Base-by-base conservation (phyloP, 2,329 filamentous ascomycete genomes). In the Clonostachys solani region DNA sequence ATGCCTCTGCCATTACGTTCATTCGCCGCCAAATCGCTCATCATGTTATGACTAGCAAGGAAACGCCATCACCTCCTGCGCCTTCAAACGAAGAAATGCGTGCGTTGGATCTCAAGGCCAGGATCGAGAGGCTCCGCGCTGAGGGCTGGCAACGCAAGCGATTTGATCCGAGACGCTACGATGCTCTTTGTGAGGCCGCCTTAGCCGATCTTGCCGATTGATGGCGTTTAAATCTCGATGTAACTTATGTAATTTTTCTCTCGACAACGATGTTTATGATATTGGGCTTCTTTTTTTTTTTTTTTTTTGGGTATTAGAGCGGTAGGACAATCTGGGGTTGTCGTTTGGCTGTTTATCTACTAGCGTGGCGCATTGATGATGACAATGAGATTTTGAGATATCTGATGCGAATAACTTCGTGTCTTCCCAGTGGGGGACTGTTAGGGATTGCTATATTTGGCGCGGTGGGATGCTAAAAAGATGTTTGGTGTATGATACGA, bases 81-180 rank as follows among this genome's bases (percentile, higher is more conserved):
- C 49, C 45, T 18, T 49, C 37, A 19, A 63, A 56, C 40, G 68
- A 69, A 23, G 68, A 71, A 46, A 53, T 64, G 46, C 65, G 66
- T 16, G 54, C 55, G 3, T 54, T 68, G 16, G 74, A 78, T 34
- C 61, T 79, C 4, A 66, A 69, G 49, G 67, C 73, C 7, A 71
- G 79, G 19, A 81, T 83, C 52, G 75, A 79, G 61, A 68, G 73
- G 10, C 62, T 83, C 12, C 72, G 77, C 17, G 71, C 71, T n/a
- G 68, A 56, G 44, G 78, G 78, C 3, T 83, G 80, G 79, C 71
- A 71, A 55, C 65, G 80, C 29, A 73, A 73, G 53, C 72, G 79
- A 18, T 83, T 83, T 52, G 74, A 83, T 50, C 63, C 65, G 6
- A 60, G 64, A 41, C 68, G 75, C 36, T 83, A 83, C 55, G 73